Evolutionary conservation across 2,329 filamentous ascomycete species (phyloP), one percentile per base, ranked within the genome.

Genomic region (Colletotrichum sp.): DNA sequence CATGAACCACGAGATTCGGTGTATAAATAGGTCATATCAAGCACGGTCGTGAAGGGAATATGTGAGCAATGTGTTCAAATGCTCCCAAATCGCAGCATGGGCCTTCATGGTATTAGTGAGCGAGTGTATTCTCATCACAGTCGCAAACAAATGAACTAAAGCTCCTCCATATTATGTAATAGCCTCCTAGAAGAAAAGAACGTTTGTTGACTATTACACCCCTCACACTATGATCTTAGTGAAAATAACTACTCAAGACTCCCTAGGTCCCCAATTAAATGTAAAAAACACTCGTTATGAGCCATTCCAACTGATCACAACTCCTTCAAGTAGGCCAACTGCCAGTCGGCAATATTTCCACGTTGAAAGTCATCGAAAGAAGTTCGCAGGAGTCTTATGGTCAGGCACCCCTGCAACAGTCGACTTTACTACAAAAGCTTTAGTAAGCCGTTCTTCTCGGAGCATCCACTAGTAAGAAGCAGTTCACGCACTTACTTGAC

Each of bases 171-270:
- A 21, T 48, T 10, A 48, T 12, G 12, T 21, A 21, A 48, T 2
- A 43, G 9, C 39, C 18, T 10, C 9, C 9, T 10, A 6, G 5
- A 43, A 43, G 18, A n/a, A 43, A 43, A n/a, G 5, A 43, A 12
- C 3, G 39, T 12, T 6, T n/a, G 39, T n/a, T n/a, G 9, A n/a
- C 0, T 43, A 6, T 12, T 0, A 1, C 18, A 6, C 5, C 39
- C 39, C 18, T 43, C 39, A 43, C 5, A 43, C 9, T n/a, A 12
- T 43, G 6, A 21, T 18, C n/a, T 48, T 1, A 13, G 2, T 48
- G 43, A 21, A 2, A 48, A 12, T 13, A n/a, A 48, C 43, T 6
- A 2, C n/a, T 21, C n/a, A 48, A 21, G n/a, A n/a, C 6, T 21
- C 43, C n/a, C 43, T 21, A 21, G 8, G 43, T 13, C 10, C 43